phyloP scores from a whole-genome alignment of 192 early-diverging fungal species.

The Rhizophagus clarus region DNA sequence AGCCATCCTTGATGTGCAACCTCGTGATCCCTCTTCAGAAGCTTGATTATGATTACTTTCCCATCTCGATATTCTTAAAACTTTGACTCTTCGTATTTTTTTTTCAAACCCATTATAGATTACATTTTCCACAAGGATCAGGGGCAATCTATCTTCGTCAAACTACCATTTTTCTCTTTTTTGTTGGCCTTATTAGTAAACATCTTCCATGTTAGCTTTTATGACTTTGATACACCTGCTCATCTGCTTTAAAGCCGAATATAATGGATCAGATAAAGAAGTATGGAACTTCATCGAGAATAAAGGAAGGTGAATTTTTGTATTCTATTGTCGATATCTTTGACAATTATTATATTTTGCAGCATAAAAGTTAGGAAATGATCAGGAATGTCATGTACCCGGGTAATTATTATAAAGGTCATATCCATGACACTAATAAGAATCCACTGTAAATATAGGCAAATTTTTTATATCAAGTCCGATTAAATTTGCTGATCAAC shows the following conservation, averaged over 20 bases:
- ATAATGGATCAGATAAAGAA: background rate
- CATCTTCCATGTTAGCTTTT: background rate
- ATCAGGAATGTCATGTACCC: no score
- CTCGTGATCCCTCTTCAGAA: background rate
- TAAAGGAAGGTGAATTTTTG: no score
- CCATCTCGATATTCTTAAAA: constrained; percentile 1
- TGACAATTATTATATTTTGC: no score
- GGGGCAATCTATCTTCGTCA: background rate
- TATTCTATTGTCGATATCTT: no score
- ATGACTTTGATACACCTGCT: constrained; percentile 3
- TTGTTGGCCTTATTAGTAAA: constrained; percentile 1
- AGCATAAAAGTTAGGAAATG: no score
- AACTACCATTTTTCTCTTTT: constrained; percentile 10
- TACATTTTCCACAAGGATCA: constrained; percentile 10
- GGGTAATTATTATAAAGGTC: no score
- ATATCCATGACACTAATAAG: no score
- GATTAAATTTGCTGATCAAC: no score
- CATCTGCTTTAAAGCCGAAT: no score
- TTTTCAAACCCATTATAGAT: background rate
- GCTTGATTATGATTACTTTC: background rate
- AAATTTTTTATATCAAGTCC: no score
- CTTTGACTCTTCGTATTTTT: background rate
- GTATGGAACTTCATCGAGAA: no score
- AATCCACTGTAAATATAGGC: no score
- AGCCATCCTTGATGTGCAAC: background rate